Evolutionary conservation across 768 basidiomycete species (phyloP), one percentile per base, ranked within the genome.

Genomic region (Tulasnella sp.): DNA sequence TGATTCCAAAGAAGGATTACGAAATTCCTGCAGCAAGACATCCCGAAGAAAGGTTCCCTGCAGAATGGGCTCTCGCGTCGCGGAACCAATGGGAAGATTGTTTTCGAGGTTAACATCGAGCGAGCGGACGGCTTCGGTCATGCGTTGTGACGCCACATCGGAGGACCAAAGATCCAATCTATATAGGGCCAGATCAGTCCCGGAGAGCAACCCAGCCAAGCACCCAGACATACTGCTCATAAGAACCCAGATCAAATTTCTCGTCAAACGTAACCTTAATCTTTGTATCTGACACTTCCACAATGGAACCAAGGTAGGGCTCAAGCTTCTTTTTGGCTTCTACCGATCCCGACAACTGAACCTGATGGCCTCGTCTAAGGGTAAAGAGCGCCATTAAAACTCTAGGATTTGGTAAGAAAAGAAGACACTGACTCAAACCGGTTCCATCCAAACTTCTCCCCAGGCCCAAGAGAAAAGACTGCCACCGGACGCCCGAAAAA

Each of bases 1-100:
- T 0, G 87, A 83, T 3, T 85, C 83, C 79, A 88, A 88, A 71
- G 89, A 81, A 2, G 84, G 83, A 39, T 81, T 80, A 68, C 85
- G 86, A 7, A 84, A 82, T 71, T 85, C 84, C 18, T 84, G 79
- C 6, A 83, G 75, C 72, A 79, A n/a, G 78, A 92, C 86, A 81
- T 96, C 92, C 38, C 94, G 89, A 18, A 97, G 86, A 78, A 88
- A 85, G 2, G 94, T 95, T 0, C 95, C 95, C 62, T 89, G 88
- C 0, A 94, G 83, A 31, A 93, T 88, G 76, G 86, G 84, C 82
- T 94, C 88, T 40, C 86, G 85, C 77, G 87, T 87, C 0, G 24
- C 31, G 31, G 27, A 68, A 1, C 82, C 79, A 3, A 81, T 82
- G 39, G 78, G 83, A 8, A 27, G 81, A 78, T 79, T 77, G 75